Conservation (phyloP, 1,139 yeast genomes). For the Pichia sp. region DNA sequence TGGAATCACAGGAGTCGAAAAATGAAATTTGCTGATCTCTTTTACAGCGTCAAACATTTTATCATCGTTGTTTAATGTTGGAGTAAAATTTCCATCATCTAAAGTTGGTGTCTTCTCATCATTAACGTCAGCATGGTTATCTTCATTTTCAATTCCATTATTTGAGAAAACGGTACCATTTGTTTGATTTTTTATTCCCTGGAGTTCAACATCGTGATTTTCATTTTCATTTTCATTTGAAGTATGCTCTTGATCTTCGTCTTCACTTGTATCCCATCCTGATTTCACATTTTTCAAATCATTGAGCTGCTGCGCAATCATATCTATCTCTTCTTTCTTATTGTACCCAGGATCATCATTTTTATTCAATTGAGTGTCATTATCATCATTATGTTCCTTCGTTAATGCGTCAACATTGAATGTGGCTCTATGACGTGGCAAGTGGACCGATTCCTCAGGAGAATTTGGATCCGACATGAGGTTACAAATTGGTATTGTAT, state of each 20-base stretch:
- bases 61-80: neutral
- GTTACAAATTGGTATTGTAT: no score
- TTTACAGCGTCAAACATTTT: conserved; percentile 5
- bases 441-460: conserved; percentile 7
- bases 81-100: neutral
- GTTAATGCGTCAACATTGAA: conserved; percentile 49
- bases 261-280: conserved; percentile 14
- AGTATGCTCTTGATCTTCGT: conserved; percentile 3
- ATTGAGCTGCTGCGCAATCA: conserved; percentile 3
- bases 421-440: conserved; percentile 60
- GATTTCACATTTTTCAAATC: conserved; percentile 4
- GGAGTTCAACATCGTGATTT: neutral
- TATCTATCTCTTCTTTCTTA: neutral
- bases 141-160: neutral
- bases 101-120: neutral
- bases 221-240: neutral
- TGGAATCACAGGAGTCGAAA: conserved; percentile 7
- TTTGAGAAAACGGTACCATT: no score
- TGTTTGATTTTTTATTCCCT: no score
- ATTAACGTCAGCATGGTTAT: neutral
- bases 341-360: neutral
- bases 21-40: conserved; percentile 9
- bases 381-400: conserved; percentile 1
- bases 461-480: neutral
- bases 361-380: neutral